Conservation (phyloP, 257 asterid genomes). For the Capsicum chinense region DNA sequence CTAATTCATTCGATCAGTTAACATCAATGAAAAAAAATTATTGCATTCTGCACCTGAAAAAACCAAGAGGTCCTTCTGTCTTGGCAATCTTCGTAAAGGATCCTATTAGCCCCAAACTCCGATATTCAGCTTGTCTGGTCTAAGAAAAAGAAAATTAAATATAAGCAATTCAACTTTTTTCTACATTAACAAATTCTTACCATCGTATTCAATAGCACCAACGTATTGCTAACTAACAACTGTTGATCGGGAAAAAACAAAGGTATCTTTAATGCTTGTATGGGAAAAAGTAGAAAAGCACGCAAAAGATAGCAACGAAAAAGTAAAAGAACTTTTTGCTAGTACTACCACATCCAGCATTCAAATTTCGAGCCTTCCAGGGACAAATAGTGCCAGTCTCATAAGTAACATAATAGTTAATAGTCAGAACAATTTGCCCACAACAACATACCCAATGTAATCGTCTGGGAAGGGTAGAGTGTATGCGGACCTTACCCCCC, state of each 20-base stretch:
- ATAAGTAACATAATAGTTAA: not conserved
- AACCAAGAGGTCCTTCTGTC: constrained; percentile 86
- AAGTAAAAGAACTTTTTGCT: not conserved
- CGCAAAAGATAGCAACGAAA: not conserved
- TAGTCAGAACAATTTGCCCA: not conserved
- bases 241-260: not conserved
- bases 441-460: not conserved
- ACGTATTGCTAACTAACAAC: not conserved
- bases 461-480: not conserved
- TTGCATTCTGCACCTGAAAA: constrained; percentile 62
- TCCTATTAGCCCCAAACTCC: constrained; percentile 74
- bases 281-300: not conserved
- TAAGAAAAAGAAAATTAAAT: constrained; percentile 38
- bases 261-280: not conserved
- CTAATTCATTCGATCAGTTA: not conserved
- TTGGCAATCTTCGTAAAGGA: constrained; percentile 79
- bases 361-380: not conserved
- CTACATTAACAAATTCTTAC: not conserved
- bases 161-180: not conserved
- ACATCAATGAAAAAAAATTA: not conserved
- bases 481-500: no score
- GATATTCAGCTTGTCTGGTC: constrained; percentile 86
- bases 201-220: not conserved
- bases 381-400: not conserved
- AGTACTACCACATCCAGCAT: not conserved